Percentiles rank a stretch among this genome's conserved stretches.
Evolutionary conservation across 352 stramenopile genomes (phyloP).

Genomic region (Phytophthora boehmeriae): DNA sequence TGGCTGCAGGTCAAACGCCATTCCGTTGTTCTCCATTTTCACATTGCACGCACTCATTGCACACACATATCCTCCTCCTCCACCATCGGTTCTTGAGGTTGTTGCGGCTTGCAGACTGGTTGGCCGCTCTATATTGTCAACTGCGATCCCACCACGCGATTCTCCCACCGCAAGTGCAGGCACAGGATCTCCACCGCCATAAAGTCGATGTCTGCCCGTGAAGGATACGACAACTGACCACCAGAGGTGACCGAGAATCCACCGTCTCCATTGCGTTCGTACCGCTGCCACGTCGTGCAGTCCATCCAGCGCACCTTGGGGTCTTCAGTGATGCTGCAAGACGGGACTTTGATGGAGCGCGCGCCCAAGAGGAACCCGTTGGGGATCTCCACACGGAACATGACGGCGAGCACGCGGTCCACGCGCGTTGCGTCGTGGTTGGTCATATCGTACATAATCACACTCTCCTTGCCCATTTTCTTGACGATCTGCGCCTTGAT

Average conservation of each 20-base stretch:
- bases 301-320: slow-evolving; percentile 29
- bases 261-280: slow-evolving; percentile 29
- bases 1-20: slow-evolving; percentile 10
- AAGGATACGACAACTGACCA: slow-evolving; percentile 34
- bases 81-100: slow-evolving; percentile 7
- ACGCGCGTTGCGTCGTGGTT: slow-evolving; percentile 37
- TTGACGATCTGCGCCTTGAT: slow-evolving; percentile 40
- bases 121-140: slow-evolving; percentile 23
- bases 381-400: slow-evolving; percentile 30
- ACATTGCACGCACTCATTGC: slow-evolving; percentile 32
- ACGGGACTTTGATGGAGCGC: slow-evolving; percentile 27
- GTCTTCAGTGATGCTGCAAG: slow-evolving; percentile 2
- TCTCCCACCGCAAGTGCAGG: slow-evolving; percentile 47
- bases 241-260: slow-evolving; percentile 33
- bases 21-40: slow-evolving; percentile 21
- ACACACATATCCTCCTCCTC: slow-evolving; percentile 22
- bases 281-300: slow-evolving; percentile 39
- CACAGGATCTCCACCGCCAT: slow-evolving; percentile 45
- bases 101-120: neutral
- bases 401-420: slow-evolving; percentile 37
- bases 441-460: slow-evolving; percentile 44
- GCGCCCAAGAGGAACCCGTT: slow-evolving; percentile 40
- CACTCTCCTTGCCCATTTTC: slow-evolving; percentile 30
- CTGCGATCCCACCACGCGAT: slow-evolving; percentile 20
- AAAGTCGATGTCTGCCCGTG: slow-evolving; percentile 35